Evolutionary conservation across 2,329 filamentous ascomycete species (phyloP), one percentile per base, ranked within the genome.

Genomic region (Alternaria sp.): DNA sequence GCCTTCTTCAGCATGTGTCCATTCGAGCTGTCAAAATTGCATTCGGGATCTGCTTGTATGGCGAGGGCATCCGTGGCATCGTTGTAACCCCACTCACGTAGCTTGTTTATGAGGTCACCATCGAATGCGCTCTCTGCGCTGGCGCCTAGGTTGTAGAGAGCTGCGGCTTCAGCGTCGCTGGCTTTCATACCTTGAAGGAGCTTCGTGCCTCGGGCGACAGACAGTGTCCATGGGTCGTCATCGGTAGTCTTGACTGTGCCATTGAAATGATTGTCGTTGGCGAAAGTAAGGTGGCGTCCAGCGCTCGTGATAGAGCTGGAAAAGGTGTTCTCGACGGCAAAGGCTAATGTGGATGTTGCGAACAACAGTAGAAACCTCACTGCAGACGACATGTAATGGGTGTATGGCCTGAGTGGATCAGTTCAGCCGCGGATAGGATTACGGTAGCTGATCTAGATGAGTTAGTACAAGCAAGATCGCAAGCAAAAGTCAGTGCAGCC

Each of bases 31-130:
- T 59, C 45, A 11, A 66, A 57, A 22, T 66, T 51, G 45, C 64
- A 66, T 28, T 62, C 52, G 5, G 14, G 30, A 28, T 66, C 59
- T 41, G 43, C 43, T 27, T 38, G 40, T 32, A 43, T 56, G 22
- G 57, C 49, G 22, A 63, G 50, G 12, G 34, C 57, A 2, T 56
- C 45, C 5, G 25, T 58, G 14, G 62, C 48, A 9, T 66, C 62
- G 40, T 66, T 66, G 36, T 62, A 66, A 5, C 62, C 62, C 64
- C 59, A 65, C n/a, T 58, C 54, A 8, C 34, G 30, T 14, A 66
- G 49, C 27, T 45, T 57, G 11, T 30, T 46, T 18, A 57, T 34
- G 18, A 62, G 59, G 5, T 63, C 48, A 9, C 59, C 64, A 20
- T 66, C 62, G 12, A 58, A 63, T 2, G 36, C n/a, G 4, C 56